phyloP scores from a whole-genome alignment of 2,329 filamentous ascomycete species.

The Phialocephala subalpina region DNA sequence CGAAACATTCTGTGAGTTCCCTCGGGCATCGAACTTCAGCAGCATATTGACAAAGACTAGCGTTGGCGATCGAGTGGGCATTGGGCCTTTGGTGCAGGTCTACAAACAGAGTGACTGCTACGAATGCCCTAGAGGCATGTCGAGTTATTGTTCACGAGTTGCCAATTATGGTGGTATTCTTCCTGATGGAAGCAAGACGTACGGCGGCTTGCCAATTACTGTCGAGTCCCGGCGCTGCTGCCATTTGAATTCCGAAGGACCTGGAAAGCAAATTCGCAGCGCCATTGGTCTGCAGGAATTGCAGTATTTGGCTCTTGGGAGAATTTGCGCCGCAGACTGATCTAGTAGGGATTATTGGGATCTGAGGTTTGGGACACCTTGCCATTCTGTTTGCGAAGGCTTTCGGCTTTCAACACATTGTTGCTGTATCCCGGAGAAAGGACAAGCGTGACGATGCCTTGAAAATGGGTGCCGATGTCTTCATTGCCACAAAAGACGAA shows the following conservation, averaged over 20 bases:
- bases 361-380: constrained; percentile 76
- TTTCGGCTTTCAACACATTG: constrained; percentile 62
- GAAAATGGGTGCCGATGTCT: constrained; percentile 65
- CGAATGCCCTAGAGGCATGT: not conserved
- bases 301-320: constrained; percentile 78
- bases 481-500: constrained; percentile 58
- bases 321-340: constrained; percentile 79
- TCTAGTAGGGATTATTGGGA: constrained; percentile 77
- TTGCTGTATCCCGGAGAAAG: constrained; percentile 65
- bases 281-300: constrained; percentile 83
- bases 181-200: constrained; percentile 2
- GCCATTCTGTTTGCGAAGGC: constrained; percentile 73
- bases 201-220: constrained; percentile 2
- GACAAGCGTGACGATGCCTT: constrained; percentile 64
- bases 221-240: not conserved
- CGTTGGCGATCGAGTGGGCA: not conserved
- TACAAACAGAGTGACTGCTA: not conserved
- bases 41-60: not conserved
- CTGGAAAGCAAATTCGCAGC: constrained; percentile 56
- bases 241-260: not conserved
- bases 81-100: not conserved
- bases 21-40: not conserved
- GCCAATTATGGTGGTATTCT: not conserved
- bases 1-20: not conserved
- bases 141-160: not conserved